These are phyloP conservation scores for Rutstroemia sp. DNA, from an alignment of 2,329 filamentous ascomycete genomes.

Conservation along the genomic window DNA sequence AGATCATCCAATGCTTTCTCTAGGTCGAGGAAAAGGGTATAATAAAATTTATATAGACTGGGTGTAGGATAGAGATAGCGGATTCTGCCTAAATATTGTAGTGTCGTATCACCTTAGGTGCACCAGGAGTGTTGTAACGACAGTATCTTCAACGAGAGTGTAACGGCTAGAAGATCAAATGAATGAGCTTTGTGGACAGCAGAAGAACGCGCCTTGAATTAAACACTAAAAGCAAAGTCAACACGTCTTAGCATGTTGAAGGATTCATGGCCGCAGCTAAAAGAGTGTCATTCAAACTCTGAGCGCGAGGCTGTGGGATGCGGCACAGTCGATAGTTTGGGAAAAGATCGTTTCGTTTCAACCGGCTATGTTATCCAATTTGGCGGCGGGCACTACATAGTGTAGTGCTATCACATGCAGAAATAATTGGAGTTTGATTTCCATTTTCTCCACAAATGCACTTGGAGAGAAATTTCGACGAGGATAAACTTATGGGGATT, in stretches of 20 bases:
- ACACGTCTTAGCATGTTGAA: background rate
- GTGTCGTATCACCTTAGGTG: no score
- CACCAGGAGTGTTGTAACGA: background rate
- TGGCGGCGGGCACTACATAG: no score
- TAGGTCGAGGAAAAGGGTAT: background rate
- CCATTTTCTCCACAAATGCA: no score
- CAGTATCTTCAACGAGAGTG: background rate
- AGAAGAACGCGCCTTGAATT: background rate
- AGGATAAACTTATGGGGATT: no score
- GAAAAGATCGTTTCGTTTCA: no score
- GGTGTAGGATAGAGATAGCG: background rate
- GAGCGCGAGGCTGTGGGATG: conserved; percentile 2
- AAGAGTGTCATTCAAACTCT: background rate
- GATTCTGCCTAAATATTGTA: background rate
- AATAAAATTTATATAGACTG: background rate
- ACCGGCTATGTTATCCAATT: no score
- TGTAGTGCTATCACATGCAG: no score
- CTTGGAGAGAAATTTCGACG: no score
- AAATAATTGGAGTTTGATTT: no score
- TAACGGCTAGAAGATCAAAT: background rate
- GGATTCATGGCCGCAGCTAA: background rate
- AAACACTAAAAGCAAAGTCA: background rate
- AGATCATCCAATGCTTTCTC: background rate
- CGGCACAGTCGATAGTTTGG: background rate
- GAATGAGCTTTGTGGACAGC: background rate